Percentiles rank a stretch among this genome's conserved stretches.
Conservation (phyloP, 768 basidiomycete genomes). For the Lactarius evosmus region DNA sequence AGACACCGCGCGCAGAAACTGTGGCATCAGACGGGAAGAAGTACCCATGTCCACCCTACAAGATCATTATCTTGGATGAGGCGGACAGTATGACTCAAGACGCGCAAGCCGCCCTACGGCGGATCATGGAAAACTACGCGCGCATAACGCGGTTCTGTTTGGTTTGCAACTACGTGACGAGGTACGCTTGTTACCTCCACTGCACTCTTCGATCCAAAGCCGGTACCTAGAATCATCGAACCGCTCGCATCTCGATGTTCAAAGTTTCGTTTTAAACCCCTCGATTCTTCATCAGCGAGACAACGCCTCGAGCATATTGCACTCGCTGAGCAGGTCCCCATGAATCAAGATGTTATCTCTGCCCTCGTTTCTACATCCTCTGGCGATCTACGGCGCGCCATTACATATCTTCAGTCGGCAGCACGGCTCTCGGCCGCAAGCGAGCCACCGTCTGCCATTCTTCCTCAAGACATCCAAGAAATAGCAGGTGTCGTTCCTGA, state of each 20-base stretch:
- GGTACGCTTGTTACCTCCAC: constrained; percentile 47
- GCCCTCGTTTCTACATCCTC: constrained; percentile 76
- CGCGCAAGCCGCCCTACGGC: constrained; percentile 90
- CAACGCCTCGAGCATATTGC: constrained; percentile 80
- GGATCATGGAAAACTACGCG: constrained; percentile 99
- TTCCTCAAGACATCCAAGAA: constrained; percentile 81
- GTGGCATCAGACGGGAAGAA: constrained; percentile 69
- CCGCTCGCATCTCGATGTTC: constrained; percentile 98
- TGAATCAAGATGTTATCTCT: constrained; percentile 58
- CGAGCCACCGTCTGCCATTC: constrained; percentile 69
- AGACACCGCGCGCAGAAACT: constrained; percentile 79
- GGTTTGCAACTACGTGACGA: constrained; percentile 98
- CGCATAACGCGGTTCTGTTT: constrained; percentile 96
- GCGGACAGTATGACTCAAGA: constrained; percentile 99
- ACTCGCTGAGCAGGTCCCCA: constrained; percentile 60
- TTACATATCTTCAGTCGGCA: constrained; percentile 96
- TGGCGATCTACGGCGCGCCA: constrained; percentile 94
- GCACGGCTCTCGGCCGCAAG: constrained; percentile 79
- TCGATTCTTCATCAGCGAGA: constrained; percentile 75
- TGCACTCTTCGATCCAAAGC: not conserved
- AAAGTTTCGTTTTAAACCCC: constrained; percentile 95
- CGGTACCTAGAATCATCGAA: constrained; percentile 79
- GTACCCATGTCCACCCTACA: constrained; percentile 97
- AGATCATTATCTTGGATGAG: constrained; percentile 98
- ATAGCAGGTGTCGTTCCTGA: constrained; percentile 95